Evolutionary conservation across 345 rosid genomes (phyloP).

Genomic region (Hibiscus tridactylites): DNA sequence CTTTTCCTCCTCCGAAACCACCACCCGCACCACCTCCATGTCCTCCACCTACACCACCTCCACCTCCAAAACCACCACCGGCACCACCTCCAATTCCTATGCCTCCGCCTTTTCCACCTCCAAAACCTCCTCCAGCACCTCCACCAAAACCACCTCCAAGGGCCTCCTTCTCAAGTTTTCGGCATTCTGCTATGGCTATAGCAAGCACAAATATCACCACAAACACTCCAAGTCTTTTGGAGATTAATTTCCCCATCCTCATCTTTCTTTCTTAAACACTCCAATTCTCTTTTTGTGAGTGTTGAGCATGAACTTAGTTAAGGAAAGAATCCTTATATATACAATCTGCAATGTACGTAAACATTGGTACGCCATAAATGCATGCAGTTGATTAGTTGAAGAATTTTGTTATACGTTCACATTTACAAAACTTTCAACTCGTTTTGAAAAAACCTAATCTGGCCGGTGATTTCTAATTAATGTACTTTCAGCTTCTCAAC

Average conservation of each 20-base stretch:
- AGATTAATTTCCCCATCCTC: constrained; percentile 15
- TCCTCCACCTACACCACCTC: constrained; percentile 8
- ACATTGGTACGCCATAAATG: constrained; percentile 6
- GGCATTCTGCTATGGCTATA: constrained; percentile 29
- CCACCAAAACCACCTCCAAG: not conserved
- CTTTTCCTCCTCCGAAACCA: not conserved
- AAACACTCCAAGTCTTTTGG: constrained; percentile 11
- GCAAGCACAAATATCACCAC: constrained; percentile 22
- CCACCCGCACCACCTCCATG: not conserved
- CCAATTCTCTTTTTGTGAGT: not conserved
- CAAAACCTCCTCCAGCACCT: constrained; percentile 9
- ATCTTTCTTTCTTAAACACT: constrained; percentile 2
- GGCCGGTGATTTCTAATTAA: constrained; percentile 14
- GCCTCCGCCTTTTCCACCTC: constrained; percentile 2
- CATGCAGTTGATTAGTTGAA: constrained; percentile 9
- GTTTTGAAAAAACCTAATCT: not conserved
- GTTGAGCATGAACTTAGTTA: not conserved
- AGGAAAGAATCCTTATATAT: not conserved
- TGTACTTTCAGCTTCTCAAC: constrained; percentile 14
- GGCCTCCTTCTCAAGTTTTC: constrained; percentile 21
- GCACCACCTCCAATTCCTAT: not conserved
- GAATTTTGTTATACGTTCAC: not conserved
- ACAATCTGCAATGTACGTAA: not conserved
- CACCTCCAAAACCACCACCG: constrained; percentile 7
- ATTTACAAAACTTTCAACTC: constrained; percentile 13